phyloP scores from a whole-genome alignment of 2,329 filamentous ascomycete species.

The Calcarisporium arbuscula region DNA sequence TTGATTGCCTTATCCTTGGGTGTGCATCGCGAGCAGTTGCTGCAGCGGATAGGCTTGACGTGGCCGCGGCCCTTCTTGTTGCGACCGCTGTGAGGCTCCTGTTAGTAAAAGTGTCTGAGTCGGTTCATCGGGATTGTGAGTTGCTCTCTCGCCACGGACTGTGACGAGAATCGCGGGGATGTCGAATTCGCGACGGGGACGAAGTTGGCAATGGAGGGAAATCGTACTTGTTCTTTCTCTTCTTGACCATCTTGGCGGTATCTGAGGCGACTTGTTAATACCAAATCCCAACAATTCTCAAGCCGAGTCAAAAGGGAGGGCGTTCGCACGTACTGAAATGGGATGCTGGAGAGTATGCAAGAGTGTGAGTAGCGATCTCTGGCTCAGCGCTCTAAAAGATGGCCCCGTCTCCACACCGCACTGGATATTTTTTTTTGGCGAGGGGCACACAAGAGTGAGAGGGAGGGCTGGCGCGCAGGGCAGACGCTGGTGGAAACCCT shows the following conservation, averaged over 20 bases:
- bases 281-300: no score
- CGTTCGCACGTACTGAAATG: slow-evolving; percentile 26
- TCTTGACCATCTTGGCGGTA: slow-evolving; percentile 64
- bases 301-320: slow-evolving; percentile 11
- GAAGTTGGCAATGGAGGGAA: slow-evolving; percentile 8
- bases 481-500: slow-evolving; percentile 16
- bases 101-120: slow-evolving; percentile 16
- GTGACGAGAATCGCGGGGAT: no score
- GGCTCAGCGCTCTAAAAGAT: no score
- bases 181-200: slow-evolving; percentile 6
- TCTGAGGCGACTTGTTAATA: slow-evolving; percentile 34
- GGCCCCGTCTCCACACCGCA: no score
- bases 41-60: slow-evolving; percentile 93
- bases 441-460: no score
- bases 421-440: no score
- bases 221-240: slow-evolving; percentile 62
- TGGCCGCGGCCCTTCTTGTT: slow-evolving; percentile 99
- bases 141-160: no score
- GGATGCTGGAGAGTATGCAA: no score
- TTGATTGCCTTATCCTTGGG: slow-evolving; percentile 99
- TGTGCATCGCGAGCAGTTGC: slow-evolving; percentile 73
- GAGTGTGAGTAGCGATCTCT: no score
- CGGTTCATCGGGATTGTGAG: no score
- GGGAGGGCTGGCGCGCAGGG: no score
- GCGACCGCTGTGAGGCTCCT: slow-evolving; percentile 62